Base-by-base conservation (phyloP, 2,329 filamentous ascomycete genomes). In the Seiridium cupressi region DNA sequence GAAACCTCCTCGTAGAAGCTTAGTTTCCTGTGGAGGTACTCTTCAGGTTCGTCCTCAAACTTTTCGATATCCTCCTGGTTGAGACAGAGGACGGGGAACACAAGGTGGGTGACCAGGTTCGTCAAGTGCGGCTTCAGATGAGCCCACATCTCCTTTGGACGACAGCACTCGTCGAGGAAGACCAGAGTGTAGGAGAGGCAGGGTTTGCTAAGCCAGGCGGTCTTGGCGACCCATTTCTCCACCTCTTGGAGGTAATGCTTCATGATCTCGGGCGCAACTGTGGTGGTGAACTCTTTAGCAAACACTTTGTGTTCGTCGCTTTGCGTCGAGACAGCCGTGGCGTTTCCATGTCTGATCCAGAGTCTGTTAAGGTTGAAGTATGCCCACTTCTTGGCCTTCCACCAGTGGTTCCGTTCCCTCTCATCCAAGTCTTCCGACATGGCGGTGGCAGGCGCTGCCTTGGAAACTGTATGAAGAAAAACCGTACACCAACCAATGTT, bases 381-480 rank as follows among this genome's bases (percentile, higher is more conserved):
- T 11, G 94, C 91, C 95, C 95, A 98, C 78, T 99, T 99, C 88
- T 98, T 98, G 64, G 93, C 91, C 81, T 98, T 99, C 94, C 94
- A 99, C 94, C 95, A 99, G 75, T 97, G 93, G 73, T 97, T 93
- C 69, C 89, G 86, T 76, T 98, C 95, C 60, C 95, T 87, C 72
- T 98, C 94, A 61, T 92, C 88, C 57, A 89, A 79, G 61, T 88
- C 91, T 62, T 96, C 92, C 60, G 82, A 76, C 84, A 98, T 88
- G 42, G 93, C 89, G 67, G 83, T 87, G 59, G 90, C 84, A 4
- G 95, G 95, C 42, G 91, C 88, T 31, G 89, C 80, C 77, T 98
- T 98, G 66, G 89, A 89, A 42, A 98, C 91, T 56, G 96, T 92
- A 62, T 90, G 89, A 66, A 99, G 81, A 80, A 99, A 98, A 62